Evolutionary conservation across 768 basidiomycete genomes (phyloP), one percentile per base, ranked within the genome.

Genomic region (Russula vinacea): DNA sequence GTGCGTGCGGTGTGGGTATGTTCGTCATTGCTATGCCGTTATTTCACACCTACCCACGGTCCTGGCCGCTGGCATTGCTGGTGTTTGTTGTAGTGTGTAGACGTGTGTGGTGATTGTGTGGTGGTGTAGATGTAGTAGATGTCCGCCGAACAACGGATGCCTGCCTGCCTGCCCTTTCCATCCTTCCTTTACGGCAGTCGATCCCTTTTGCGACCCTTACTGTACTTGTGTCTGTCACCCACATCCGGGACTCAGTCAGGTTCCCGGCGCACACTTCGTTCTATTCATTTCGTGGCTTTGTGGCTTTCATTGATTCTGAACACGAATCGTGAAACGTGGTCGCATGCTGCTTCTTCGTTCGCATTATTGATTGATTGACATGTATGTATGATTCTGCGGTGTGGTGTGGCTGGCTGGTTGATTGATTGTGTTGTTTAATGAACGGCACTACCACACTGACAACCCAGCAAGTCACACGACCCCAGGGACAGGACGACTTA

Each of bases 21-120:
- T 52, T 37, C 60, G 60, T 61, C 60, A 61, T 54, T 45, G 52
- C 52, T 26, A 61, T 61, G 52, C 60, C 60, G 60, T 54, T 42
- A 61, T 60, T 60, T 45, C 10, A 54, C 22, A 47, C 45, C 6
- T 7, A 29, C 13, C 10, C 42, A 26, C 6, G 52, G 52, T 52
- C 60, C 60, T 45, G 60, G 60, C 60, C 33, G 10, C 17, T 37
- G 60, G 52, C 60, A 52, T 39, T 42, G 22, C 26, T n/a, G 33
- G 5, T 26, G 32, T 52, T 22, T 22, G n/a, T 22, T 47, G 6
- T 39, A 39, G 7, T 14, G 3, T 35, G 35, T 35, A 7, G 35
- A 5, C 1, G 6, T 35, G 3, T 35, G 35, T 35, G 6, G 35
- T 35, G 35, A 29, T 5, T 29, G 29, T 29, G 29, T 29, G 29